Conservation (phyloP, 2,329 filamentous ascomycete species). For the Penicillium freii region DNA sequence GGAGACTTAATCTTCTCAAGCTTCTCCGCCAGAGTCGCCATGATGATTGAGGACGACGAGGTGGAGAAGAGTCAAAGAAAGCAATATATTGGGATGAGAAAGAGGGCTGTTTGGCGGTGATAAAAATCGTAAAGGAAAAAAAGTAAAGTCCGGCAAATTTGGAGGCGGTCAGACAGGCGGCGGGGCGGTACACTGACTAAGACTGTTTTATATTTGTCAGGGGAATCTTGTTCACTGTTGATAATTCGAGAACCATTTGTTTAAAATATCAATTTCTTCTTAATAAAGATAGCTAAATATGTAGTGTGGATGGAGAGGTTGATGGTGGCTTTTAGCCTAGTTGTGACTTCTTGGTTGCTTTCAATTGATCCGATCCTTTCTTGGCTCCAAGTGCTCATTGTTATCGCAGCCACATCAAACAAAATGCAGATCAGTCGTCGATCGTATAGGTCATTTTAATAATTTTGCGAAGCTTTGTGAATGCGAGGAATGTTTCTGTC, state of each 20-base stretch:
- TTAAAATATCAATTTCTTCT: neutral
- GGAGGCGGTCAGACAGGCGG: constrained; percentile 5
- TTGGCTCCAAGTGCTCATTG: neutral
- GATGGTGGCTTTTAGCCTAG: no score
- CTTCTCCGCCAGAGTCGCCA: constrained; percentile 76
- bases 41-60: constrained; percentile 36
- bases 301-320: neutral
- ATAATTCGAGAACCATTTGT: neutral
- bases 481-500: no score
- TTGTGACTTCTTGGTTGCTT: no score
- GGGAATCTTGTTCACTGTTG: neutral
- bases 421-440: neutral
- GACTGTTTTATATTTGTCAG: neutral
- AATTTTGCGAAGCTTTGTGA: neutral
- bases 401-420: neutral
- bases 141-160: constrained; percentile 11
- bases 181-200: constrained; percentile 1
- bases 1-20: constrained; percentile 96
- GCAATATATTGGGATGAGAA: constrained; percentile 9
- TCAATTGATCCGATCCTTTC: neutral
- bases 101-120: constrained; percentile 13
- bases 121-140: constrained; percentile 14
- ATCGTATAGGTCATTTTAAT: no score
- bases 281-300: neutral
- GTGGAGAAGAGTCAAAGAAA: constrained; percentile 20